Evolutionary conservation across 306 rosid species (phyloP).

Genomic region (Nissolia schottii): DNA sequence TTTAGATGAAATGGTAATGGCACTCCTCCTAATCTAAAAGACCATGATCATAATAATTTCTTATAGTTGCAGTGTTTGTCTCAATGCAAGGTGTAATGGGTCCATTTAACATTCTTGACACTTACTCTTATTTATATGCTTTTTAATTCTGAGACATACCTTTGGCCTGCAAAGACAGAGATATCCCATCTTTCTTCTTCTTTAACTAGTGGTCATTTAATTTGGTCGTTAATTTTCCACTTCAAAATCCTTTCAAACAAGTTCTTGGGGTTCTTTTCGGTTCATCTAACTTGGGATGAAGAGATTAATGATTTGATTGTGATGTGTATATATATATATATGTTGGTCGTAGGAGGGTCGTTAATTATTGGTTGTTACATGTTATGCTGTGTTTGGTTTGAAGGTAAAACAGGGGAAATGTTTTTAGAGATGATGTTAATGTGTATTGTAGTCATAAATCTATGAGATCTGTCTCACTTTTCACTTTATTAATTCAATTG

Average conservation of each 20-base stretch:
- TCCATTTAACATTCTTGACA: constrained; percentile 59
- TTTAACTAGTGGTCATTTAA: too few species aligned
- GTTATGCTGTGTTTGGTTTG: too few species aligned
- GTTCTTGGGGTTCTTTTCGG: neutral
- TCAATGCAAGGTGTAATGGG: constrained; percentile 67
- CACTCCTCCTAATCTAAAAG: neutral
- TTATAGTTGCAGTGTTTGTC: constrained; percentile 66
- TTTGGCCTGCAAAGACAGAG: constrained; percentile 72
- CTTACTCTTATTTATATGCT: constrained; percentile 58
- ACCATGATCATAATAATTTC: neutral
- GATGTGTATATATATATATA: neutral
- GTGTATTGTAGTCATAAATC: too few species aligned
- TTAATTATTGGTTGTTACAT: neutral
- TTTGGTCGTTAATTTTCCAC: neutral
- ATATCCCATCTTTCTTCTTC: constrained; percentile 54
- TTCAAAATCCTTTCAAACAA: neutral
- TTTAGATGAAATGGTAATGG: neutral
- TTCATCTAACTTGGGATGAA: neutral
- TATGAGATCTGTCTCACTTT: too few species aligned
- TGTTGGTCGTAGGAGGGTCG: neutral
- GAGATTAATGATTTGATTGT: neutral
- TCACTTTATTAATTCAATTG: too few species aligned
- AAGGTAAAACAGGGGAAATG: too few species aligned
- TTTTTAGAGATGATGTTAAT: too few species aligned
- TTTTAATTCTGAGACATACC: constrained; percentile 56